These are phyloP conservation scores for Volvox reticuliferus DNA, from an alignment of 139 green algal genomes.

Conservation along the genomic window DNA sequence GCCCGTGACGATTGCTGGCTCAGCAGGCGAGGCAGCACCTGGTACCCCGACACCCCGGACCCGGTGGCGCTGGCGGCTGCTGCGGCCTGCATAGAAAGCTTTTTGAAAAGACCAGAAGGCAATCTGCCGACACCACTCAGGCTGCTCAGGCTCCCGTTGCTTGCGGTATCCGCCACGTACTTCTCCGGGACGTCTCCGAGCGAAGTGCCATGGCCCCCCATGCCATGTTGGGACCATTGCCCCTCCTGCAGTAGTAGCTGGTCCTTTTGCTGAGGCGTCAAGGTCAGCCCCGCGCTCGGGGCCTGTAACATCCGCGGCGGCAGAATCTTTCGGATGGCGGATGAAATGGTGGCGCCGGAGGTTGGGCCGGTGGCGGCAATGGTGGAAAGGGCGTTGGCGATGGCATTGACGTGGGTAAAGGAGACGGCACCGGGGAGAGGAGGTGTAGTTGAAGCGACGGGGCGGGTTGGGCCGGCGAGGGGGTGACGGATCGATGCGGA, in stretches of 20 bases:
- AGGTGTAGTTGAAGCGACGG: not conserved
- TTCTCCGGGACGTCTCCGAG: not conserved
- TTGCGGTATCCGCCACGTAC: not conserved
- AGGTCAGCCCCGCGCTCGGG: not conserved
- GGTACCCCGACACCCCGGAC: not conserved
- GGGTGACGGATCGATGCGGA: not conserved
- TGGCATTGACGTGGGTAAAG: not conserved
- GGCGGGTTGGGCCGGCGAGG: not conserved
- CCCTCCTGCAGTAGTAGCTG: not conserved
- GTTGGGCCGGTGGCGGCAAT: not conserved
- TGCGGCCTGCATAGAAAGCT: not conserved
- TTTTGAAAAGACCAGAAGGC: not conserved
- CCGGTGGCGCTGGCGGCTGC: not conserved
- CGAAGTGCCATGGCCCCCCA: not conserved
- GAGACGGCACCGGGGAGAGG: not conserved
- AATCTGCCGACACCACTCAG: not conserved
- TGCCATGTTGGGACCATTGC: not conserved
- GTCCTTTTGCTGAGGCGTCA: not conserved
- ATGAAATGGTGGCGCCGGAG: not conserved
- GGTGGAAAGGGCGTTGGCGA: not conserved
- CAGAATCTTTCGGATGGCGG: not conserved
- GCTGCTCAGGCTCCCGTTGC: not conserved
- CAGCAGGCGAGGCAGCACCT: not conserved
- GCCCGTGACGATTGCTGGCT: not conserved
- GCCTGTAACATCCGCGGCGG: not conserved